Conservation (phyloP, 495 filamentous ascomycete genomes). For the Saxispiralis lemnorum region DNA sequence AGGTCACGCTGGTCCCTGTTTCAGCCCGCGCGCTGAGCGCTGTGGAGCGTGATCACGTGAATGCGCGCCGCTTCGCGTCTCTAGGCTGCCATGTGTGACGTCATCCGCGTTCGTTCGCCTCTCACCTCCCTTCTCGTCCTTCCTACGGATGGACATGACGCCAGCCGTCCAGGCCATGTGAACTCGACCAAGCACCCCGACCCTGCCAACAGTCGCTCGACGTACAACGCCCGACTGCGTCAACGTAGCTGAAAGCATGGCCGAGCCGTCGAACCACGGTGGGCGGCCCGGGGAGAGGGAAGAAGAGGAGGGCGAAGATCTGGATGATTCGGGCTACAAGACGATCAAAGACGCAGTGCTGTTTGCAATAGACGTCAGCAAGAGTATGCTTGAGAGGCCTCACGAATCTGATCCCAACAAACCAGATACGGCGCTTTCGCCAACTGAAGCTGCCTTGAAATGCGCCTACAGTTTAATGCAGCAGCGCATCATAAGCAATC, state of each 20-base stretch:
- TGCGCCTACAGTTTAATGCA: conserved; percentile 93
- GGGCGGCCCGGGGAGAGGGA: conserved; percentile 9
- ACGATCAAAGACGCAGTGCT: conserved; percentile 88
- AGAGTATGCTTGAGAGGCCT: conserved; percentile 67
- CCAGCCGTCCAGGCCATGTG: too few species aligned
- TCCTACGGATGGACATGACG: too few species aligned
- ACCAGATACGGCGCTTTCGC: conserved; percentile 33
- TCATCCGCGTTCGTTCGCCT: too few species aligned
- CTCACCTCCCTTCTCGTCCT: too few species aligned
- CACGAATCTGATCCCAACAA: conserved; percentile 51
- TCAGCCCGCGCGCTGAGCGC: too few species aligned
- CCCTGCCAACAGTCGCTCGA: too few species aligned
- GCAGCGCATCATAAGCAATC: conserved; percentile 91
- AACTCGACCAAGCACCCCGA: too few species aligned
- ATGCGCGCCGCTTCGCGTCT: too few species aligned
- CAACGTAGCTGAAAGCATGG: conserved; percentile 1
- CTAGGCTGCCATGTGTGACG: too few species aligned
- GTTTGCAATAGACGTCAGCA: conserved; percentile 86
- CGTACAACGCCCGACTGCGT: too few species aligned
- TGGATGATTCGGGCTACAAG: conserved; percentile 49
- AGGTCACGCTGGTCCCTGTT: too few species aligned
- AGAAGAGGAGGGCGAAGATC: conserved; percentile 28
- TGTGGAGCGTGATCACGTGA: too few species aligned
- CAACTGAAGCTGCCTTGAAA: conserved; percentile 69
- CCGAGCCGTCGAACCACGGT: conserved; percentile 4